These are phyloP conservation scores for Aureobasidium sp. DNA, from an alignment of 2,329 filamentous ascomycete genomes.

Conservation along the genomic window DNA sequence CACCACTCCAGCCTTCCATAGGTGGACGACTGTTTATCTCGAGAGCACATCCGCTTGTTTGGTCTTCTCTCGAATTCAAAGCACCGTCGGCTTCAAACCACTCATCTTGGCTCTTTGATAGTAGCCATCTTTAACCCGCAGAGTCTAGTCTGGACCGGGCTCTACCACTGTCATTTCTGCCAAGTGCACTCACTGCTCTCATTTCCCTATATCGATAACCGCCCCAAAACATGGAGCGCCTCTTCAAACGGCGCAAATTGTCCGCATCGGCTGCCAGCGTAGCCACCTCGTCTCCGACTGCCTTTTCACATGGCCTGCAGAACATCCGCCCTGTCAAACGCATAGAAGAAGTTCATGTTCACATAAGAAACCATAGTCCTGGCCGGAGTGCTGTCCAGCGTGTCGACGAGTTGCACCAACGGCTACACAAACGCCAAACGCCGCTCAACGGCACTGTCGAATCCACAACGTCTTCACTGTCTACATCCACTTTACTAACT, in stretches of 20 bases:
- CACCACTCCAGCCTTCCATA: constrained; percentile 17
- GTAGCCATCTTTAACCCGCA: constrained; percentile 18
- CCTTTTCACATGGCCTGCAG: constrained; percentile 10
- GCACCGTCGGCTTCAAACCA: background rate
- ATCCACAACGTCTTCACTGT: constrained; percentile 8
- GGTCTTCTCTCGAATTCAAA: background rate
- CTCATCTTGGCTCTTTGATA: constrained; percentile 7
- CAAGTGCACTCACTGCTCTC: background rate
- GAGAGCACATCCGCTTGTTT: background rate
- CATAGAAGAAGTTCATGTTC: constrained; percentile 9
- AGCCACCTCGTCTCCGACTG: constrained; percentile 11
- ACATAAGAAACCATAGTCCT: constrained; percentile 9
- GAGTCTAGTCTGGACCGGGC: background rate
- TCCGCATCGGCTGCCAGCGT: constrained; percentile 19
- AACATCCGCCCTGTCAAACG: constrained; percentile 3
- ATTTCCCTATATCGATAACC: constrained; percentile 4
- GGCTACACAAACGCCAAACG: constrained; percentile 10
- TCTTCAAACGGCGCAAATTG: constrained; percentile 18
- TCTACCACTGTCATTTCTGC: background rate
- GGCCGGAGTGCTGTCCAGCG: background rate
- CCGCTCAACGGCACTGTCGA: constrained; percentile 8
- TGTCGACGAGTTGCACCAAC: background rate
- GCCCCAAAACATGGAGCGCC: constrained; percentile 23
- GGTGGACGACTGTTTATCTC: background rate
- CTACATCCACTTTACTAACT: constrained; percentile 10